Evolutionary conservation across 1,284 basidiomycete species (phyloP).

Genomic region (Cryptococcus sp.): DNA sequence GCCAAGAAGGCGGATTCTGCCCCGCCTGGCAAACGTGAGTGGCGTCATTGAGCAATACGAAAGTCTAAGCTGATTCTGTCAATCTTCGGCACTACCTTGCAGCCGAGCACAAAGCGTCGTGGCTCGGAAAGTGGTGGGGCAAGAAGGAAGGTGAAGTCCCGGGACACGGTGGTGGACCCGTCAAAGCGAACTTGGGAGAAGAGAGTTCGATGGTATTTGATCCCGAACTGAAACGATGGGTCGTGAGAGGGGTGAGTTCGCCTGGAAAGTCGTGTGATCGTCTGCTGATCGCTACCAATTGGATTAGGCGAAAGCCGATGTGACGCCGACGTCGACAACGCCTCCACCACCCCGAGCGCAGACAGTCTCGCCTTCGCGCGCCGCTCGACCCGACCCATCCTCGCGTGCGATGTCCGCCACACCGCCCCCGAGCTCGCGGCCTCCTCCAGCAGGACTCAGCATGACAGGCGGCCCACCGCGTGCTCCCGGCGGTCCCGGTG

Average conservation of each 20-base stretch:
- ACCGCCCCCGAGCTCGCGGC: conserved; percentile 24
- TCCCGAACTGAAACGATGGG: conserved; percentile 91
- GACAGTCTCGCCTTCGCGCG: conserved; percentile 71
- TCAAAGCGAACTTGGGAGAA: conserved; percentile 91
- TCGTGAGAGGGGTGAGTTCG: conserved; percentile 80
- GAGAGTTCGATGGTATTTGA: conserved; percentile 92
- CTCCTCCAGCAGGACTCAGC: conserved; percentile 1
- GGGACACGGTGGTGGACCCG: conserved; percentile 60
- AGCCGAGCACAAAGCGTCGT: conserved; percentile 56
- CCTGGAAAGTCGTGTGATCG: too few species aligned
- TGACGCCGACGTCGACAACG: conserved; percentile 55
- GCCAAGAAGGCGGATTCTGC: conserved; percentile 19
- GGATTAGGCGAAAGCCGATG: conserved; percentile 48
- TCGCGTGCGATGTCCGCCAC: conserved; percentile 52
- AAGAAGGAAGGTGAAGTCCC: conserved; percentile 57
- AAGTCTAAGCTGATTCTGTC: conserved; percentile 2
- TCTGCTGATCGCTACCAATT: neutral
- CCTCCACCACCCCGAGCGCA: conserved; percentile 70
- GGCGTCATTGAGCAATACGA: neutral
- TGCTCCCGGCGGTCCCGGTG: conserved; percentile 17
- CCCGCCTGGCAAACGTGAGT: conserved; percentile 18
- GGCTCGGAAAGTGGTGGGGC: conserved; percentile 78
- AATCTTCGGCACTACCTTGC: conserved; percentile 1
- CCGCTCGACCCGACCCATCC: conserved; percentile 59
- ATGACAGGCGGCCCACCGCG: conserved; percentile 11